Conservation (phyloP, 345 rosid species). For the Salix exigua region DNA sequence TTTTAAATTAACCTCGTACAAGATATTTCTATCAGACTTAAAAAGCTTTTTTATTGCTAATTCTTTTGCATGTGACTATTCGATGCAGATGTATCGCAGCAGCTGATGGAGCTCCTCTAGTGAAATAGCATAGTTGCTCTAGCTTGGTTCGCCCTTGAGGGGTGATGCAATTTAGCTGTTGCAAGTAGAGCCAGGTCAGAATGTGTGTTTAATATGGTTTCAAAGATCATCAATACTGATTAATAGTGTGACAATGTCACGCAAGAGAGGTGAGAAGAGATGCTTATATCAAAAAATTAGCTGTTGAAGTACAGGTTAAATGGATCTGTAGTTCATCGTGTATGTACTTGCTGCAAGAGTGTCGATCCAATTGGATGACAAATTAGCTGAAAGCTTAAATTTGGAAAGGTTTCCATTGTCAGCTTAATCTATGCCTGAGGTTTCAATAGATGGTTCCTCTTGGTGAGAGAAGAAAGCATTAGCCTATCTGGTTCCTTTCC, state of each 20-base stretch:
- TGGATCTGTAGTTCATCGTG: not conserved
- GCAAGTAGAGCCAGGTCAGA: not conserved
- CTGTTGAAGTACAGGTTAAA: not conserved
- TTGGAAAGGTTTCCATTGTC: not conserved
- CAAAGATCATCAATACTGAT: not conserved
- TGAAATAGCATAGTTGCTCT: not conserved
- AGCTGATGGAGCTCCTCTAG: constrained; percentile 69
- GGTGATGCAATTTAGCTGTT: not conserved
- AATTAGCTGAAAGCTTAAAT: not conserved
- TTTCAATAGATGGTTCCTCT: not conserved
- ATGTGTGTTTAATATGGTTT: not conserved
- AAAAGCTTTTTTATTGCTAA: not conserved
- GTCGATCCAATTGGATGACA: not conserved
- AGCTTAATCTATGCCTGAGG: not conserved
- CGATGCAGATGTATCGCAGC: constrained; percentile 60
- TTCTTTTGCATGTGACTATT: not conserved
- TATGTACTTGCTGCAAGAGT: not conserved
- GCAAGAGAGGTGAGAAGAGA: not conserved
- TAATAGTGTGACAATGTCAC: not conserved
- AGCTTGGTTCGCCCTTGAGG: not conserved
- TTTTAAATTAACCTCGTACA: not conserved
- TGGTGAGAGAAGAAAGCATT: not conserved
- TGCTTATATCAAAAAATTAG: not conserved
- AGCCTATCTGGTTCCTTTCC: not conserved
- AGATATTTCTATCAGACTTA: not conserved